Evolutionary conservation across 305 asterid species (phyloP).

Genomic region (Coffea humblotiana): DNA sequence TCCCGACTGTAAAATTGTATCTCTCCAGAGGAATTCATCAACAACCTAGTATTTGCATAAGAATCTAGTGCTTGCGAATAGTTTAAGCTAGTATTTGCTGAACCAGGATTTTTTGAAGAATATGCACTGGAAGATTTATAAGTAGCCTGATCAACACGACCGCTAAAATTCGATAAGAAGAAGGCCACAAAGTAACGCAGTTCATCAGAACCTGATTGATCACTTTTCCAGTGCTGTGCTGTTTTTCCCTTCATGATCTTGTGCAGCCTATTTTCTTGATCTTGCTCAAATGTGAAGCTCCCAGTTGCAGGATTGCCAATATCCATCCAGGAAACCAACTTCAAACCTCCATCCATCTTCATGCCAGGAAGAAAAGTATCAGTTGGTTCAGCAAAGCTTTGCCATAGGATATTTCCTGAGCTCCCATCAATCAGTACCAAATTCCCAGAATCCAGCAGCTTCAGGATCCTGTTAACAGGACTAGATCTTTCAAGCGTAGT

Average conservation of each 20-base stretch:
- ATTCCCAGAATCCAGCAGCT: constrained; percentile 19
- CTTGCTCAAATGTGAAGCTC: constrained; percentile 21
- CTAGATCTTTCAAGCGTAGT: neutral
- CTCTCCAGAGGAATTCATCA: constrained; percentile 38
- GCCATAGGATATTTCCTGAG: constrained; percentile 12
- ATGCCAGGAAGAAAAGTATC: constrained; percentile 44
- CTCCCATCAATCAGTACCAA: constrained; percentile 17
- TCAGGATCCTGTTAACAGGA: neutral
- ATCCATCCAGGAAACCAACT: constrained; percentile 29
- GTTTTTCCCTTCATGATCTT: neutral
- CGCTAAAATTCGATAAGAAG: constrained; percentile 17
- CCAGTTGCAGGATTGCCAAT: constrained; percentile 21
- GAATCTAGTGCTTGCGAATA: neutral
- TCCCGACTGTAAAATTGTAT: constrained; percentile 24
- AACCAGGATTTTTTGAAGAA: no score
- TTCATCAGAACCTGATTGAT: neutral
- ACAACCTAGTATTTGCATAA: constrained; percentile 15
- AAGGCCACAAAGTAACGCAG: constrained; percentile 3
- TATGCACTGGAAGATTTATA: no score
- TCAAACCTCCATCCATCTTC: constrained; percentile 26
- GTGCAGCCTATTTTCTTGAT: constrained; percentile 10
- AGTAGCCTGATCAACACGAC: no score
- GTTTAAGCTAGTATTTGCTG: no score
- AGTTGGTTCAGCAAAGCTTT: constrained; percentile 16
- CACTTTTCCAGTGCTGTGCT: constrained; percentile 29